Evolutionary conservation across 2,329 filamentous ascomycete species (phyloP).

Genomic region (Colletotrichum echinochloae): DNA sequence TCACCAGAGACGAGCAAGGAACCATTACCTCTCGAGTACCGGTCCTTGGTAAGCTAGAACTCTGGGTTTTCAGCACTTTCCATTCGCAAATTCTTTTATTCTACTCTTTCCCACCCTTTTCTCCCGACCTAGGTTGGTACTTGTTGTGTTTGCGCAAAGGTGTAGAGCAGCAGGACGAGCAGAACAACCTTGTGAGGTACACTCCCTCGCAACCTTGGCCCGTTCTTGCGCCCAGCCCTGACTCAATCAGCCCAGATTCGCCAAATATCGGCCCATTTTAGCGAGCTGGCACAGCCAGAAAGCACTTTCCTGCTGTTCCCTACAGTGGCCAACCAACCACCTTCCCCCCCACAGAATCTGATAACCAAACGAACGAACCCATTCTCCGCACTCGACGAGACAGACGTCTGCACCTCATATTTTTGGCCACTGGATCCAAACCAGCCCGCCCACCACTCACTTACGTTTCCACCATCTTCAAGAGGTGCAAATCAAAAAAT

Average conservation of each 20-base stretch:
- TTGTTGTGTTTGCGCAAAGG: neutral
- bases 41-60: neutral
- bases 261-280: slow-evolving; percentile 44
- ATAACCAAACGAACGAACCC: slow-evolving; percentile 41
- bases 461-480: slow-evolving; percentile 10
- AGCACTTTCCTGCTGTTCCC: slow-evolving; percentile 25
- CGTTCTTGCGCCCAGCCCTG: slow-evolving; percentile 35
- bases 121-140: neutral
- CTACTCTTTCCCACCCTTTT: no score
- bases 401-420: slow-evolving; percentile 39
- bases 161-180: neutral
- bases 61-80: neutral
- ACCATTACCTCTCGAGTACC: slow-evolving; percentile 1
- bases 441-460: slow-evolving; percentile 15
- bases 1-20: neutral
- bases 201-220: slow-evolving; percentile 14
- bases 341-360: slow-evolving; percentile 39
- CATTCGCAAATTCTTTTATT: neutral
- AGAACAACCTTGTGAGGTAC: slow-evolving; percentile 25
- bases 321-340: slow-evolving; percentile 40
- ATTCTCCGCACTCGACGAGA: slow-evolving; percentile 39
- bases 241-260: slow-evolving; percentile 45
- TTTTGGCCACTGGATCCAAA: slow-evolving; percentile 35
- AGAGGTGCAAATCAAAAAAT: slow-evolving; percentile 12
- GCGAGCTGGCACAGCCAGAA: slow-evolving; percentile 29